Conservation (phyloP, 2,329 filamentous ascomycete genomes). For the Delphinella strobiligena region DNA sequence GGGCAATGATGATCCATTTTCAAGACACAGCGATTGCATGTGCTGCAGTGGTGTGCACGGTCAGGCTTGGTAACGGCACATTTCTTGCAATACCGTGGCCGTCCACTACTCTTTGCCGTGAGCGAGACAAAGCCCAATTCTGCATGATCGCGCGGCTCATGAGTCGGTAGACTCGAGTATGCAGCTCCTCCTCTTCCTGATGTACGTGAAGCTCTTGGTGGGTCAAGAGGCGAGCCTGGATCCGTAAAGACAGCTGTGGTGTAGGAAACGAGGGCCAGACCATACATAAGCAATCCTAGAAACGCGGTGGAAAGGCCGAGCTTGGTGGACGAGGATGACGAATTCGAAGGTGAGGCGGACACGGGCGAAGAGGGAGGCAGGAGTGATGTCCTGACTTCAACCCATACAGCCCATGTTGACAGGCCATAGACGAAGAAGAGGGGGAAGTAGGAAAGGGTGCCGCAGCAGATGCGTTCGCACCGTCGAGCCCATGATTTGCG, state of each 20-base stretch:
- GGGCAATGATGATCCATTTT: conserved; percentile 99
- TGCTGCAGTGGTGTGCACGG: conserved; percentile 91
- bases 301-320: conserved; percentile 6
- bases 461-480: conserved; percentile 76
- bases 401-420: conserved; percentile 90
- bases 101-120: conserved; percentile 85
- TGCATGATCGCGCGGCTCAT: conserved; percentile 1
- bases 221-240: conserved; percentile 54
- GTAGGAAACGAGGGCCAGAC: conserved; percentile 78
- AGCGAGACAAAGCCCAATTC: conserved; percentile 46
- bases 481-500: conserved; percentile 47
- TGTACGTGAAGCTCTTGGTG: too few relatives aligned
- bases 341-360: background rate
- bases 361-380: background rate
- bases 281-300: conserved; percentile 59
- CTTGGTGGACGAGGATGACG: too few relatives aligned
- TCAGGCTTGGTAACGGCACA: conserved; percentile 92
- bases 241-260: conserved; percentile 86
- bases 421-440: conserved; percentile 77
- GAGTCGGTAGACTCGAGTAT: conserved; percentile 11
- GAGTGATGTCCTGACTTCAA: conserved; percentile 45
- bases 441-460: conserved; percentile 70
- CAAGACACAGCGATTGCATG: conserved; percentile 83
- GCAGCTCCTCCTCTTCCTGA: conserved; percentile 1
- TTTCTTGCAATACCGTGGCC: conserved; percentile 89